Percentiles rank a stretch among this genome's conserved stretches.
Conservation (phyloP, 345 rosid genomes). For the Rhizophora apiculata region DNA sequence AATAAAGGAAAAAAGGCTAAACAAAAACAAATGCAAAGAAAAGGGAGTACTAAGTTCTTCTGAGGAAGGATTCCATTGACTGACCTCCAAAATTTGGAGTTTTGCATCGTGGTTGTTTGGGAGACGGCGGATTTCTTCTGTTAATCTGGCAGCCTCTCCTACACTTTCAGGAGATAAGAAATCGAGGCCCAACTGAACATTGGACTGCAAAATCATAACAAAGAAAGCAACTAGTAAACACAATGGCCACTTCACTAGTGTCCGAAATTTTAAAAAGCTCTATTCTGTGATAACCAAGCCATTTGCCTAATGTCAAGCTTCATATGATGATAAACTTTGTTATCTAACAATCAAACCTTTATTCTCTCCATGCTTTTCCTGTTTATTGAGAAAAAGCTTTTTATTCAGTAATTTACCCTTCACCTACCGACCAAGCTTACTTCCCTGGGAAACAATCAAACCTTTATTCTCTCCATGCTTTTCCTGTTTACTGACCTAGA, state of each 20-base stretch:
- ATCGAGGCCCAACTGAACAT: conserved; percentile 82
- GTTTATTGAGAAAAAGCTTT: not conserved
- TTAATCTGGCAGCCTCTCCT: conserved; percentile 69
- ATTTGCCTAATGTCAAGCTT: not conserved
- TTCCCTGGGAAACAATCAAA: not conserved
- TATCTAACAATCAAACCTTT: too few relatives aligned
- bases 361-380: not conserved
- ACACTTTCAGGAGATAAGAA: conserved; percentile 92
- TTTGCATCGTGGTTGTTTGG: conserved; percentile 85
- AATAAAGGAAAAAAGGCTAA: not conserved
- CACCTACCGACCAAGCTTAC: not conserved
- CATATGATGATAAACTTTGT: too few relatives aligned
- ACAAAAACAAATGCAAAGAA: not conserved
- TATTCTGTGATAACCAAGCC: not conserved
- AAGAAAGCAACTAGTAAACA: not conserved
- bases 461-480: not conserved
- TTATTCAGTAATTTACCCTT: not conserved
- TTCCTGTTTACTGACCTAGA: not conserved
- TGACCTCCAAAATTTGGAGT: conserved; percentile 84
- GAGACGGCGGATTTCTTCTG: conserved; percentile 78
- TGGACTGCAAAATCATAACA: conserved; percentile 58
- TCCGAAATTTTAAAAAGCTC: not conserved
- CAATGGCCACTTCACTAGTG: not conserved
- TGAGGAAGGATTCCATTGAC: conserved; percentile 20
- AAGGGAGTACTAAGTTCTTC: conserved; percentile 16